A percentile compares a stretch with the other conserved stretches of the same genome.
Evolutionary conservation across 2,329 filamentous ascomycete genomes (phyloP).

Genomic region (Talaromyces sp.): DNA sequence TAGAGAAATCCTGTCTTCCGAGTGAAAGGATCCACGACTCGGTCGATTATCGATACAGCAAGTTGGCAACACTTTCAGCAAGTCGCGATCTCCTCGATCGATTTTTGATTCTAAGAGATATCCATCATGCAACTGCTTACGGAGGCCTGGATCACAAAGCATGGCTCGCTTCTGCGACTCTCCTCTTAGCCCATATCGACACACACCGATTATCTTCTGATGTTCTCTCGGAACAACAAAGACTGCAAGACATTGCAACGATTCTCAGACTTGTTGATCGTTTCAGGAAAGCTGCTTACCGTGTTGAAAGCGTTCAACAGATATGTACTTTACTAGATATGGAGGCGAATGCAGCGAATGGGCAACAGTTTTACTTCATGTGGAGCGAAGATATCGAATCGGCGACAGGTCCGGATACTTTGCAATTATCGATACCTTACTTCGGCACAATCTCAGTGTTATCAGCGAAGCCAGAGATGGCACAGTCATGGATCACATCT

Average conservation of each 20-base stretch:
- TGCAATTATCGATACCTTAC: slow-evolving; percentile 5
- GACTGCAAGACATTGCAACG: slow-evolving; percentile 11
- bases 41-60: slow-evolving; percentile 22
- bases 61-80: slow-evolving; percentile 22
- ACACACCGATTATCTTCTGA: slow-evolving; percentile 18
- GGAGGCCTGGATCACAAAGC: slow-evolving; percentile 26
- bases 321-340: slow-evolving; percentile 18
- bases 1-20: neutral
- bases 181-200: slow-evolving; percentile 26
- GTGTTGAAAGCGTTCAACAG: neutral
- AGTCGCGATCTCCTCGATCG: slow-evolving; percentile 25
- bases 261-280: slow-evolving; percentile 7
- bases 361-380: slow-evolving; percentile 8
- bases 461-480: neutral
- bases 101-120: slow-evolving; percentile 23
- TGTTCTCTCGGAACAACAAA: neutral
- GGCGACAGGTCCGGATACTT: neutral
- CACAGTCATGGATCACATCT: neutral
- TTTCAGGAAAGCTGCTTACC: neutral
- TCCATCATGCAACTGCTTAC: slow-evolving; percentile 24
- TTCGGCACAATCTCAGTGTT: slow-evolving; percentile 12
- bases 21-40: neutral
- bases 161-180: slow-evolving; percentile 20
- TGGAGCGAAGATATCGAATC: neutral
- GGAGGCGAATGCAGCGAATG: slow-evolving; percentile 18